Evolutionary conservation across 768 basidiomycete species (phyloP), one percentile per base, ranked within the genome.

Genomic region (Goffeauzyma gilvescens): DNA sequence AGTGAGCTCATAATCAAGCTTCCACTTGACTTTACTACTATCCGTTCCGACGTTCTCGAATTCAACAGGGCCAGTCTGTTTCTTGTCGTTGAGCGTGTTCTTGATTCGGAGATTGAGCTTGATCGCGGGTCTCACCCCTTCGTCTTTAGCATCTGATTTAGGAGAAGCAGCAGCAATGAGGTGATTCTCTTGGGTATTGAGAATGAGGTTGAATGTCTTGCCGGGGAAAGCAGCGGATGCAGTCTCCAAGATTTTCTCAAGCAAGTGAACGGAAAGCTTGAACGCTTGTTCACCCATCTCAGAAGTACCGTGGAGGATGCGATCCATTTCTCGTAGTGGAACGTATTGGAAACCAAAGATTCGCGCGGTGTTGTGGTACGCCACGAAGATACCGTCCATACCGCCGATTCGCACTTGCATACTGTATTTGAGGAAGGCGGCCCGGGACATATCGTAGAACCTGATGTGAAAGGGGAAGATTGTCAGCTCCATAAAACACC

Each of bases 261-360:
- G 66, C 2, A 89, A 45, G 4, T 62, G 64, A 3, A 90, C 66
- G 45, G 78, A 81, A 53, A 79, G 76, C 39, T 71, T 68, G 65
- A 93, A 96, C 1, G 84, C 72, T 35, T 71, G 72, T 21, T 76
- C 69, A 2, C 84, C 89, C n/a, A 71, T 65, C 4, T 69, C 72
- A 6, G 60, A 53, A 4, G 56, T 58, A 0, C 86, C 86, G 54
- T 78, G 89, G 1, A 95, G 59, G 13, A 73, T 71, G 31, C 72
- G 67, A 49, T 96, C 90, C 79, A 98, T 85, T 58, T 90, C 84
- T 42, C 25, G 60, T 33, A 90, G 65, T 1, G 86, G 72, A 23
- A 90, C 65, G 57, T 96, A 98, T 61, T 95, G 85, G 68, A 95
- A 95, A 1, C 90, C 90, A 53, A 86, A 86, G 38, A 93, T 73